Evolutionary conservation across 1,284 basidiomycete species (phyloP), one percentile per base, ranked within the genome.

Genomic region (Amylostereum chailletii): DNA sequence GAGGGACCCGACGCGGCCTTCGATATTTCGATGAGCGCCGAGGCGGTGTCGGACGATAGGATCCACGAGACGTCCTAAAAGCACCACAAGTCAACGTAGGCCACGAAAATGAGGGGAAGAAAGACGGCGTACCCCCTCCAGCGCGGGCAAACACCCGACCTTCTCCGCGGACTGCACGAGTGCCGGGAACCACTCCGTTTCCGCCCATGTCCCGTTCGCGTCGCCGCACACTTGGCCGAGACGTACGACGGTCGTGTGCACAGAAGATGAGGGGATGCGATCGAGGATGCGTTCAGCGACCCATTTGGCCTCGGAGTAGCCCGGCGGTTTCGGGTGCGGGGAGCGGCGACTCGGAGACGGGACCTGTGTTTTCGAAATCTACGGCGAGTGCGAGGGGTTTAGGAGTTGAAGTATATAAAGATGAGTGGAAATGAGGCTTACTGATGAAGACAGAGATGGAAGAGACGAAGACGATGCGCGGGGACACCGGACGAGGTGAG

Each of bases 281-380:
- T 54, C 50, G 3, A 67, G 52, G 31, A 68, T 57, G 38, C 58
- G 54, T 48, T 67, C 65, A 11, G 56, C 53, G 26, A 66, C 58
- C 59, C 62, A 66, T 52, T 68, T 68, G 6, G 62, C 60, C 50
- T 66, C 65, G 30, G 63, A 57, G 44, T 68, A 68, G 4, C 66
- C 66, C 1, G 10, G 63, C 56, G 10, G 53, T 44, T 9, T 43
- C 36, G 5, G 58, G 49, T 44, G 62, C 57, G 8, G 55, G 39
- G 5, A 65, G 49, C 11, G 47, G 37, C 30, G 58, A 56, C 42
- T 58, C 59, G 3, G 48, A 42, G 10, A 57, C 53, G 3, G 51
- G 46, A 4, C 47, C 53, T 2, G 47, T 46, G 39, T 52, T 51
- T n/a, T 51, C 41, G 34, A 51, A 39, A 43, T 57, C 57, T 64